Evolutionary conservation across 495 filamentous ascomycete genomes (phyloP).

Genomic region (Daldinia loculata): DNA sequence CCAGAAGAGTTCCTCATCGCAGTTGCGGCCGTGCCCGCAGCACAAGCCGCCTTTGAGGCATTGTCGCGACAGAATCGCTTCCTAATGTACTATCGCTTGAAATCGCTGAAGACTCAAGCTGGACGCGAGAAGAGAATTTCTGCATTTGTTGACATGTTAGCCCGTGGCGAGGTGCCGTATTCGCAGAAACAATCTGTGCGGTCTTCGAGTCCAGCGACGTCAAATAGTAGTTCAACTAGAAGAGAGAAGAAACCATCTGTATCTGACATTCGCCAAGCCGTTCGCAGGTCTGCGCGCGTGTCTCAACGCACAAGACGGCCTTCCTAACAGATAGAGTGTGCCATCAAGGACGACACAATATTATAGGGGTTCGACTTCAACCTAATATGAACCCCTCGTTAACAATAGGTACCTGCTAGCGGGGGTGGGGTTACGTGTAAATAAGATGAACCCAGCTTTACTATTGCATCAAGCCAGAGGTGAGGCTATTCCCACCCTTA

Average conservation of each 20-base stretch:
- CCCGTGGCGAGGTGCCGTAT: background rate
- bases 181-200: background rate
- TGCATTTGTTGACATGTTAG: slow-evolving; percentile 41
- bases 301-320: background rate
- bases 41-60: background rate
- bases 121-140: slow-evolving; percentile 36
- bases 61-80: slow-evolving; percentile 33
- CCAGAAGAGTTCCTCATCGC: background rate
- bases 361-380: background rate
- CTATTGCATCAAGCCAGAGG: background rate
- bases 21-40: background rate
- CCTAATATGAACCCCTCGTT: too few species aligned
- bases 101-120: slow-evolving; percentile 37
- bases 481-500: background rate
- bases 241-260: background rate
- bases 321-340: background rate
- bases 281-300: background rate
- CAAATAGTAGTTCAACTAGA: background rate
- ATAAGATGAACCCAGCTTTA: background rate
- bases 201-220: background rate
- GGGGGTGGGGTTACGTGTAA: background rate
- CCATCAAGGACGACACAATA: background rate
- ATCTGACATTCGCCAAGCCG: background rate
- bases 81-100: slow-evolving; percentile 38
- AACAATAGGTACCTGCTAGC: too few species aligned